Evolutionary conservation across 257 asterid genomes (phyloP), one percentile per base, ranked within the genome.

Genomic region (Salvia hispanica): DNA sequence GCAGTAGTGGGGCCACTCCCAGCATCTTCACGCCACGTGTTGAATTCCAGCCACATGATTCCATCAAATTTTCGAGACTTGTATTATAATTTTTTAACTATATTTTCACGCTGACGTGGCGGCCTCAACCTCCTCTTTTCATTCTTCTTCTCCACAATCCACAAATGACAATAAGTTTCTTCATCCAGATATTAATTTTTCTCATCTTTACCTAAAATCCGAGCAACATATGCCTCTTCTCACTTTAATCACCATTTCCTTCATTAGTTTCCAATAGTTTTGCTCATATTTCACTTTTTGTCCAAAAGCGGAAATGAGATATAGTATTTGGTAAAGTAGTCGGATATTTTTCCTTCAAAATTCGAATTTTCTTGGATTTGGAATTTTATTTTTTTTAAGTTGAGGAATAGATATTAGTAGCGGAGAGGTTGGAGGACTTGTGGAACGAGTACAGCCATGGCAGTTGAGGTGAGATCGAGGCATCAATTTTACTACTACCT

Each of bases 11-110:
- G n/a, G n/a, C n/a, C n/a, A n/a, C n/a, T n/a, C n/a, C n/a, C n/a
- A n/a, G 21, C 21, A 18, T 18, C 21, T 18, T 0, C 21, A 18
- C 1, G 21, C 68, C 6, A 47, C n/a, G 42, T 82, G 54, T 84
- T 83, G 33, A 81, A 74, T 79, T 57, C 57, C 74, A 84, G 83
- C 96, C 93, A 86, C 96, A 81, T 73, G n/a, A n/a, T n/a, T n/a
- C n/a, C n/a, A n/a, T n/a, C n/a, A n/a, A n/a, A n/a, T n/a, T n/a
- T n/a, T n/a, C n/a, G n/a, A n/a, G n/a, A n/a, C n/a, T n/a, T n/a
- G n/a, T n/a, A n/a, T n/a, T n/a, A n/a, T 18, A 18, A 18, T 18
- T 18, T 18, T 18, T 18, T 18, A 18, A 18, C 1, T 18, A 18
- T 18, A 18, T 47, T 18, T 18, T 0, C 54, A 42, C 43, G 53